These are phyloP conservation scores for Mayamaea pseudoterrestris DNA, from an alignment of 108 stramenopile genomes.

Conservation along the genomic window DNA sequence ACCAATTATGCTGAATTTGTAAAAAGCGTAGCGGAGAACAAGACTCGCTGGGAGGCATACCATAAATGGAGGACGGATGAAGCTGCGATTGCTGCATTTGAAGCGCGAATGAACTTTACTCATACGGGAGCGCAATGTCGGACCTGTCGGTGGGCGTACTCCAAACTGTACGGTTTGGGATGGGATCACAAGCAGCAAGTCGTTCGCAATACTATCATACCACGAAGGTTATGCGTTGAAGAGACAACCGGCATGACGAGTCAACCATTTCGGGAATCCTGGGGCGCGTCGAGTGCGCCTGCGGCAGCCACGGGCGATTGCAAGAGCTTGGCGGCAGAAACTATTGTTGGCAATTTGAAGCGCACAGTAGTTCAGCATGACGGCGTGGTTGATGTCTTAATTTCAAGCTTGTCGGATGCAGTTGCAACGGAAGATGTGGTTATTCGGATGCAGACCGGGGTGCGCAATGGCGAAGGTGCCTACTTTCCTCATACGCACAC, in stretches of 20 bases:
- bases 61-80: conserved; percentile 50
- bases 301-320: neutral
- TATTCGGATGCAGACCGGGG: conserved; percentile 16
- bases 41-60: conserved; percentile 46
- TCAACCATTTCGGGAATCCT: conserved; percentile 32
- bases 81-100: conserved; percentile 15
- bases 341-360: conserved; percentile 6
- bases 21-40: conserved; percentile 23
- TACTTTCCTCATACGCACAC: conserved; percentile 28
- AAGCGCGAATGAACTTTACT: conserved; percentile 30
- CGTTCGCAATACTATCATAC: conserved; percentile 19
- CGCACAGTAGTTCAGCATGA: conserved; percentile 25
- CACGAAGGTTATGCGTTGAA: conserved; percentile 28
- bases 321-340: conserved; percentile 1
- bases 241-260: conserved; percentile 11
- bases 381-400: conserved; percentile 29
- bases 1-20: conserved; percentile 30
- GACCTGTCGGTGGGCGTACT: conserved; percentile 62
- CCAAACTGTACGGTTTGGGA: conserved; percentile 48
- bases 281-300: conserved; percentile 12
- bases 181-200: conserved; percentile 43
- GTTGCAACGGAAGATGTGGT: conserved; percentile 7
- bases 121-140: conserved; percentile 25
- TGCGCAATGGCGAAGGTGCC: conserved; percentile 29
- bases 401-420: neutral